phyloP scores from a whole-genome alignment of 495 filamentous ascomycete genomes.

The Tuber indicum region DNA sequence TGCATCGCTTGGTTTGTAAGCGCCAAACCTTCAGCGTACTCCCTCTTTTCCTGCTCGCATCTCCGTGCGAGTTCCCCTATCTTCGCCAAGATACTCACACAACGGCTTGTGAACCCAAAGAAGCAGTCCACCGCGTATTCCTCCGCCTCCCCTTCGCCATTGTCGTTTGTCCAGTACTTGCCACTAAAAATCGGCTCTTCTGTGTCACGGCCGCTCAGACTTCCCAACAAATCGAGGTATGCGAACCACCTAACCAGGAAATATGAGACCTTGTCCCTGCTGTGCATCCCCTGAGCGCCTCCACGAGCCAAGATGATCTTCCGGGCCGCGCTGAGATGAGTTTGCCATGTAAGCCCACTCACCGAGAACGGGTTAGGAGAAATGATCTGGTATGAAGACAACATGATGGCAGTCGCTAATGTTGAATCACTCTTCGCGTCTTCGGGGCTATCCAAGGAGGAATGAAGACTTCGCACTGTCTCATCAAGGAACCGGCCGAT shows the following conservation, averaged over 20 bases:
- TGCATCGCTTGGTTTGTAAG: not conserved
- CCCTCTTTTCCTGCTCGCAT: conserved; percentile 53
- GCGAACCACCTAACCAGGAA: conserved; percentile 84
- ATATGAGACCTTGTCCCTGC: conserved; percentile 61
- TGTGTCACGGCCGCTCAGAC: conserved; percentile 62
- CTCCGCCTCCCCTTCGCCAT: conserved; percentile 51
- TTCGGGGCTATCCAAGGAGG: conserved; percentile 58
- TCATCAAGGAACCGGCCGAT: conserved; percentile 74
- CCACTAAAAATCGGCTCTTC: conserved; percentile 41
- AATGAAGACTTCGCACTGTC: conserved; percentile 66
- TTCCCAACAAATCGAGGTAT: conserved; percentile 75
- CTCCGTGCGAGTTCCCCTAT: conserved; percentile 66
- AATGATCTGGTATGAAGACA: conserved; percentile 78
- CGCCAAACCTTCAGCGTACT: conserved; percentile 51
- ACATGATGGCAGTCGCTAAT: conserved; percentile 78
- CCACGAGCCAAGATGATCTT: conserved; percentile 66
- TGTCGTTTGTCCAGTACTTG: conserved; percentile 53
- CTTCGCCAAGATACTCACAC: conserved; percentile 63
- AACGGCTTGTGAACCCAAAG: conserved; percentile 66
- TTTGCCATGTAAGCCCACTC: conserved; percentile 60
- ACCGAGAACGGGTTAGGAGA: conserved; percentile 65
- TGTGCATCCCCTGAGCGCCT: conserved; percentile 52
- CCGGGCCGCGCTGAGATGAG: conserved; percentile 67
- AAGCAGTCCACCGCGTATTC: conserved; percentile 70
- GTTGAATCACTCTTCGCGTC: conserved; percentile 62